phyloP scores from a whole-genome alignment of 2,329 filamentous ascomycete genomes.

The Anthostomella pinea region DNA sequence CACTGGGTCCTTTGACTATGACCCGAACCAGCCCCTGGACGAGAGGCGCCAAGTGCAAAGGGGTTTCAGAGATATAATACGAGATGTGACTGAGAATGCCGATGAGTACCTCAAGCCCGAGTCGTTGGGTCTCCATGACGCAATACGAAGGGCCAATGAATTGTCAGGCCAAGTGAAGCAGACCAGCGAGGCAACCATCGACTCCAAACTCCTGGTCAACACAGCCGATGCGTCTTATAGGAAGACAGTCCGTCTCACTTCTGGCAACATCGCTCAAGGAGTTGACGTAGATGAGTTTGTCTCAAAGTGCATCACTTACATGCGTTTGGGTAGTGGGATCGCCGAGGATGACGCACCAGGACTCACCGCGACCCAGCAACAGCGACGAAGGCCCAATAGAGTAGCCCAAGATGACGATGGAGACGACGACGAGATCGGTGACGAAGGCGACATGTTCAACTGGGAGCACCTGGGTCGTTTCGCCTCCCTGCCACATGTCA shows the following conservation, averaged over 20 bases:
- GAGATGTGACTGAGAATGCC: constrained; percentile 59
- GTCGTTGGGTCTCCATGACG: constrained; percentile 62
- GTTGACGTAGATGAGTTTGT: constrained; percentile 91
- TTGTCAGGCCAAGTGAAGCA: constrained; percentile 72
- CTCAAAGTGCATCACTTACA: constrained; percentile 83
- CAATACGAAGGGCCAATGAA: constrained; percentile 63
- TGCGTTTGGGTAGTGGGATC: constrained; percentile 65
- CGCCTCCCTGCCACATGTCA: constrained; percentile 70
- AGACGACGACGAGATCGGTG: constrained; percentile 63
- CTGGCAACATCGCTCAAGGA: constrained; percentile 70
- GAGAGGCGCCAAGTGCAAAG: constrained; percentile 70
- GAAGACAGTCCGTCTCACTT: constrained; percentile 69
- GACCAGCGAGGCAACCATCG: constrained; percentile 85
- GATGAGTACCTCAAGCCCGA: constrained; percentile 67
- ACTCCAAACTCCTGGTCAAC: constrained; percentile 80
- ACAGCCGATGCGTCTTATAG: constrained; percentile 78
- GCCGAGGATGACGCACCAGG: constrained; percentile 49
- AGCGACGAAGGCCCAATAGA: constrained; percentile 37
- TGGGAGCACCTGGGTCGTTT: constrained; percentile 81
- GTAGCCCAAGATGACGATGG: constrained; percentile 47
- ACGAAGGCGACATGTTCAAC: constrained; percentile 74
- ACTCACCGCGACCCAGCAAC: constrained; percentile 48
- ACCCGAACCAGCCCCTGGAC: constrained; percentile 77
- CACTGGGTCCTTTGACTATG: constrained; percentile 53
- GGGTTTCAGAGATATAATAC: constrained; percentile 66